A percentile compares a stretch with the other conserved stretches of the same genome.
Evolutionary conservation across 2,329 filamentous ascomycete genomes (phyloP).

Genomic region (Raffaelea deltoideospora): DNA sequence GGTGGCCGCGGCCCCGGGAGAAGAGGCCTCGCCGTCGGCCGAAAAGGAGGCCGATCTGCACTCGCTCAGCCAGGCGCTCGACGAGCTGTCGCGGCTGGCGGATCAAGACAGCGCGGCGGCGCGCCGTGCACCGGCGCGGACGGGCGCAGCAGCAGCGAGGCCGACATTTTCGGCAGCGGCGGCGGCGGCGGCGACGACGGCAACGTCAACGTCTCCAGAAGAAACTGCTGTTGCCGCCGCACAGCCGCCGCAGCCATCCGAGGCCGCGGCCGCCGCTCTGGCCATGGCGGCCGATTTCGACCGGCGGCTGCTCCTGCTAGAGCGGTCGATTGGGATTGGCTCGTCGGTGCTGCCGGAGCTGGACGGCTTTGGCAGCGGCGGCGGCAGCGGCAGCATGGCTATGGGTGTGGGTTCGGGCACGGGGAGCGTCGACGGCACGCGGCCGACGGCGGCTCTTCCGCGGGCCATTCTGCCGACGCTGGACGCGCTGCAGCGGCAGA

Average conservation of each 20-base stretch:
- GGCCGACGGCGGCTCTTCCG: too few species aligned
- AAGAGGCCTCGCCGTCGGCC: conserved; percentile 26
- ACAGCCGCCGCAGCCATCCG: too few species aligned
- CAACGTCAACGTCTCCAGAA: conserved; percentile 9
- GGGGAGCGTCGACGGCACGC: too few species aligned
- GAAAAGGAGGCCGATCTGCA: conserved; percentile 28
- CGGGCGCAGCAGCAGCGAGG: not conserved
- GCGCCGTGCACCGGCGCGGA: too few species aligned
- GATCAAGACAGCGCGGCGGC: too few species aligned
- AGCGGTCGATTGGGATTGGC: conserved; percentile 67
- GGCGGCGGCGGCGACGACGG: conserved; percentile 9
- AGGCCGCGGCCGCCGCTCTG: conserved; percentile 44
- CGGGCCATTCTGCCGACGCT: conserved; percentile 70
- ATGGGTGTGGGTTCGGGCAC: too few species aligned
- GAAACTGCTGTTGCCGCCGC: not conserved
- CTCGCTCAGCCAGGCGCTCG: conserved; percentile 57
- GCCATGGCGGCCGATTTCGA: conserved; percentile 82
- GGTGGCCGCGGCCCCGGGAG: conserved; percentile 25
- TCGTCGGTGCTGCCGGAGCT: conserved; percentile 49
- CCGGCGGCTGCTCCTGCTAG: conserved; percentile 59
- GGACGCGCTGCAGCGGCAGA: conserved; percentile 64
- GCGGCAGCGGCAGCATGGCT: not conserved
- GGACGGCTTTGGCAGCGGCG: conserved; percentile 29
- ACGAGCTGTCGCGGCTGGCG: conserved; percentile 38
- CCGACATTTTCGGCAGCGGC: conserved; percentile 1